Evolutionary conservation across 352 stramenopile species (phyloP).

Genomic region (Phytophthora chlamydospora): DNA sequence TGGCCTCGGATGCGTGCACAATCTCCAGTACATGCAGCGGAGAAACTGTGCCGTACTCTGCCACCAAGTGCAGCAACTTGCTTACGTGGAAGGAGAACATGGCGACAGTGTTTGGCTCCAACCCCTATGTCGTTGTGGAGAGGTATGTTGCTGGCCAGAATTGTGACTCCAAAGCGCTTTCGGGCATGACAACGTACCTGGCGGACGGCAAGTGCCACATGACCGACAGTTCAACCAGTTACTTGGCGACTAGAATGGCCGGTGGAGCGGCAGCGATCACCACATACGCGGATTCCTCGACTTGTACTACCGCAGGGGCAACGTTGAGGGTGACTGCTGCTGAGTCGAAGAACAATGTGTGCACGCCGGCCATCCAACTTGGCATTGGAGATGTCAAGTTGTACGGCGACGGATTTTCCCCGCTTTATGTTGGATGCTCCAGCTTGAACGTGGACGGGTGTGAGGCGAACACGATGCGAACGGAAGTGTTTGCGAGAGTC

Average conservation of each 20-base stretch:
- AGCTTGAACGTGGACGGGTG: too few species aligned
- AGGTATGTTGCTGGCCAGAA: not conserved
- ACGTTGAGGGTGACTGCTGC: too few species aligned
- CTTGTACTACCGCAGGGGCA: not conserved
- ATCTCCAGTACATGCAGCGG: too few species aligned
- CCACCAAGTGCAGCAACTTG: too few species aligned
- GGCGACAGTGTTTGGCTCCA: not conserved
- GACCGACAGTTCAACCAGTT: not conserved
- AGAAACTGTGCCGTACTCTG: too few species aligned
- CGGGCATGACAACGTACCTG: not conserved
- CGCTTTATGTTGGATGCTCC: too few species aligned
- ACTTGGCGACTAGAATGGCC: not conserved
- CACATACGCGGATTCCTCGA: not conserved
- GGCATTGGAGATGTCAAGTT: too few species aligned
- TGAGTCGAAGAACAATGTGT: too few species aligned
- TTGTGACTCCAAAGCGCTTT: not conserved
- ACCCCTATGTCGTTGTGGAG: not conserved
- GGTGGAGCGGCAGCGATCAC: not conserved
- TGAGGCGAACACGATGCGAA: not conserved
- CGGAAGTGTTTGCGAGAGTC: not conserved
- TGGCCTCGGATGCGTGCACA: too few species aligned
- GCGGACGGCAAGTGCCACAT: conserved; percentile 4
- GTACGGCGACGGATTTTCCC: too few species aligned
- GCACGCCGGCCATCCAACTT: too few species aligned
- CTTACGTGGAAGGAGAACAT: not conserved